Evolutionary conservation across 345 rosid genomes (phyloP), one percentile per base, ranked within the genome.

Genomic region (Iberis pinnata): DNA sequence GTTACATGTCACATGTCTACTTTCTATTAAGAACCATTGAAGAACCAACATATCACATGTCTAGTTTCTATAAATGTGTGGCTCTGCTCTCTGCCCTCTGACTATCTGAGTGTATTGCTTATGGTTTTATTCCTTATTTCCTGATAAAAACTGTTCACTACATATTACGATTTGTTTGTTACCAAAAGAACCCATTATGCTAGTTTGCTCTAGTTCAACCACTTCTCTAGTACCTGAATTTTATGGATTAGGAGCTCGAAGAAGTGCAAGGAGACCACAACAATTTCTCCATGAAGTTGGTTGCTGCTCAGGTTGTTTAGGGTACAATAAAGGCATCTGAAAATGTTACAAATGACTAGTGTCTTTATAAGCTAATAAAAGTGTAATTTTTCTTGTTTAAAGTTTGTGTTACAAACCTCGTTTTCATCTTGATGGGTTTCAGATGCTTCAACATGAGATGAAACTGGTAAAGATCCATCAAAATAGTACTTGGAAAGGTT

Each of bases 271-370:
- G 43, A 80, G 77, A 49, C 95, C 95, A 24, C 95, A 88, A 55
- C 95, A 88, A 59, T 76, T 78, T 65, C 53, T 80, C 88, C 95
- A 88, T 0, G 87, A 77, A 49, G 85, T 63, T 56, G 44, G 43
- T 55, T 54, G 48, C 35, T 2, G 26, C 42, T n/a, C n/a, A n/a
- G n/a, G n/a, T n/a, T n/a, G n/a, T n/a, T n/a, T n/a, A n/a, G n/a
- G n/a, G n/a, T n/a, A n/a, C n/a, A n/a, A n/a, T n/a, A n/a, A n/a
- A n/a, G n/a, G n/a, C n/a, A n/a, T n/a, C n/a, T n/a, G n/a, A n/a
- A n/a, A n/a, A n/a, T n/a, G n/a, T n/a, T n/a, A n/a, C n/a, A n/a
- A n/a, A n/a, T n/a, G n/a, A n/a, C n/a, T n/a, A n/a, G n/a, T n/a
- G n/a, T n/a, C n/a, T n/a, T n/a, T n/a, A n/a, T n/a, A n/a, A n/a